Evolutionary conservation across 805 yeast species (phyloP).

Genomic region (Danielozyma ontarioensis): DNA sequence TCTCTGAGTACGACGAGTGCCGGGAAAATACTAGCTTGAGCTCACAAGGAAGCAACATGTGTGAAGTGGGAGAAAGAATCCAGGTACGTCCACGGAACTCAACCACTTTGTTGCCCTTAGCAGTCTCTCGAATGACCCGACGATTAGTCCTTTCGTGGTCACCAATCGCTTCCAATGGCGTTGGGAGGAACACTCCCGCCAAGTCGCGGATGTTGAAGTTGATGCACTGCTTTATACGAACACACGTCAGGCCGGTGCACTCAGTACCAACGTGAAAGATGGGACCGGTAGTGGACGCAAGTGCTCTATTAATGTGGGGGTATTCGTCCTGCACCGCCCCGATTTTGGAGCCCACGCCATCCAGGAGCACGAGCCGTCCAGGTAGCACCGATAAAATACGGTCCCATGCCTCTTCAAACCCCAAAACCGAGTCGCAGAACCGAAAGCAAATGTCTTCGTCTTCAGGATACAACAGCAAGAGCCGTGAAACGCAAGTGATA

Average conservation of each 20-base stretch:
- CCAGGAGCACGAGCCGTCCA: slow-evolving; percentile 8
- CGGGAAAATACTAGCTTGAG: slow-evolving; percentile 38
- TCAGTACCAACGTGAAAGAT: slow-evolving; percentile 4
- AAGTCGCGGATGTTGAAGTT: slow-evolving; percentile 31
- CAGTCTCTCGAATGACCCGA: slow-evolving; percentile 11
- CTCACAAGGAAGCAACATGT: slow-evolving; percentile 28
- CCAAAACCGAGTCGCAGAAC: slow-evolving; percentile 37
- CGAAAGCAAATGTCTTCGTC: slow-evolving; percentile 34
- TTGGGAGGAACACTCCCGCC: slow-evolving; percentile 24
- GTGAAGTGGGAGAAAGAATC: slow-evolving; percentile 22
- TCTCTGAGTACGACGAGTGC: slow-evolving; percentile 44
- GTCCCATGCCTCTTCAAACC: slow-evolving; percentile 53
- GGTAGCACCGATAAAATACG: slow-evolving; percentile 21
- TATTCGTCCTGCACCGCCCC: not conserved
- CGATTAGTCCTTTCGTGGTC: slow-evolving; percentile 7
- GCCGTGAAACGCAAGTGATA: slow-evolving; percentile 21
- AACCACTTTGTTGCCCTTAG: slow-evolving; percentile 16
- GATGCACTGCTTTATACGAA: slow-evolving; percentile 32
- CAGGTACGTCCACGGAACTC: slow-evolving; percentile 20
- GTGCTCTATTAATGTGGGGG: slow-evolving; percentile 5
- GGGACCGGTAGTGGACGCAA: slow-evolving; percentile 8
- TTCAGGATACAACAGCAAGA: slow-evolving; percentile 39
- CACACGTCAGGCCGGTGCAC: slow-evolving; percentile 1
- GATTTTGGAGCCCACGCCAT: slow-evolving; percentile 3
- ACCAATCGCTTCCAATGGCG: slow-evolving; percentile 11